Conservation (phyloP, 805 yeast species). For the Suhomyces sp. region DNA sequence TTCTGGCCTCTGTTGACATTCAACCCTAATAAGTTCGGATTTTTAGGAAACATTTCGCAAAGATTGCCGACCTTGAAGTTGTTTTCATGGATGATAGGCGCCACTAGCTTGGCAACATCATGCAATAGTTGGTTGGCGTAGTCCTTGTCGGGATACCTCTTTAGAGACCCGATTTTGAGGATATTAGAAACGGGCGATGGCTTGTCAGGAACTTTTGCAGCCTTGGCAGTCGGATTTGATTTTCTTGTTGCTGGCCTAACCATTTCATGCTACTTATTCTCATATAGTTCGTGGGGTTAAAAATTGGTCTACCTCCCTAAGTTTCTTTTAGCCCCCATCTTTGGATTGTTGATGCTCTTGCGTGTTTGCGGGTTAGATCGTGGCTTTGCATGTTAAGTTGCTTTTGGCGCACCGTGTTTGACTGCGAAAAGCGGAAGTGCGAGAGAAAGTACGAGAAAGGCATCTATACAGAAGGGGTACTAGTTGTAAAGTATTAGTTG, state of each 20-base stretch:
- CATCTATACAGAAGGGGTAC: no score
- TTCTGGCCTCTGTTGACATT: slow-evolving; percentile 78
- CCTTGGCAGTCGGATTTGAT: slow-evolving; percentile 9
- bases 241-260: slow-evolving; percentile 7
- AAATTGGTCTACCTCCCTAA: neutral
- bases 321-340: neutral
- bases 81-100: slow-evolving; percentile 73
- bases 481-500: neutral
- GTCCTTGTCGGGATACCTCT: slow-evolving; percentile 34
- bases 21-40: slow-evolving; percentile 64
- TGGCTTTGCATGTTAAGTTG: neutral
- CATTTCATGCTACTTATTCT: slow-evolving; percentile 5
- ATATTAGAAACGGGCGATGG: slow-evolving; percentile 38
- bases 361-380: neutral
- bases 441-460: no score
- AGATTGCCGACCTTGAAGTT: slow-evolving; percentile 63
- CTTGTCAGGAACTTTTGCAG: slow-evolving; percentile 27
- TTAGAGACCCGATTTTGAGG: slow-evolving; percentile 36
- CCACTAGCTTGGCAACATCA: slow-evolving; percentile 64
- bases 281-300: neutral
- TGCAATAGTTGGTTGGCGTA: slow-evolving; percentile 52
- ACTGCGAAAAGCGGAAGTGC: neutral
- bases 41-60: slow-evolving; percentile 79
- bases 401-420: neutral
- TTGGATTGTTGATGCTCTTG: neutral